phyloP scores from a whole-genome alignment of 805 yeast genomes.

The Ogataea trehalophila region DNA sequence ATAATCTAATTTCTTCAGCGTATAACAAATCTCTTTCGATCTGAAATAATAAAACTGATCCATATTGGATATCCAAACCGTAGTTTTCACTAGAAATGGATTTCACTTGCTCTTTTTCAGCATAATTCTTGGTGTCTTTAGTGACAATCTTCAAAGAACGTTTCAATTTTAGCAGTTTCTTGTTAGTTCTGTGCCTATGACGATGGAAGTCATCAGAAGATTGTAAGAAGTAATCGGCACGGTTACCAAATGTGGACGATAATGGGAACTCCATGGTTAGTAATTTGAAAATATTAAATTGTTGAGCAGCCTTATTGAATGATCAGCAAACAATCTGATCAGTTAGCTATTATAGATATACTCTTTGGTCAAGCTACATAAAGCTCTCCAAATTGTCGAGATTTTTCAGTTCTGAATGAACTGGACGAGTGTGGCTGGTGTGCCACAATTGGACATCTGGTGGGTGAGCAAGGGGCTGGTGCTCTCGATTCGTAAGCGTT shows the following conservation, averaged over 20 bases:
- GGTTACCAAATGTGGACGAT: constrained; percentile 44
- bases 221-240: constrained; percentile 59
- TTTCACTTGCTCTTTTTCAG: constrained; percentile 41
- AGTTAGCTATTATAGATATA: background rate
- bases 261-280: constrained; percentile 42
- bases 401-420: no score
- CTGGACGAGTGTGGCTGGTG: background rate
- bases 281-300: background rate
- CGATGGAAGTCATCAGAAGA: constrained; percentile 65
- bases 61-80: constrained; percentile 46
- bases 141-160: constrained; percentile 58
- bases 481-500: no score
- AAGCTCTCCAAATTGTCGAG: no score
- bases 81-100: constrained; percentile 46
- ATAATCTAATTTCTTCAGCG: constrained; percentile 57
- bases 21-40: constrained; percentile 74
- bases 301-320: background rate
- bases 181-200: constrained; percentile 59
- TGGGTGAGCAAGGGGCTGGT: no score
- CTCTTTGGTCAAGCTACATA: no score
- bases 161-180: constrained; percentile 59
- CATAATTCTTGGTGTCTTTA: constrained; percentile 61
- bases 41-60: constrained; percentile 54
- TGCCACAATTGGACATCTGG: no score
- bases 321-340: constrained; percentile 1